Conservation (phyloP, 768 basidiomycete genomes). For the Hericium coralloides region DNA sequence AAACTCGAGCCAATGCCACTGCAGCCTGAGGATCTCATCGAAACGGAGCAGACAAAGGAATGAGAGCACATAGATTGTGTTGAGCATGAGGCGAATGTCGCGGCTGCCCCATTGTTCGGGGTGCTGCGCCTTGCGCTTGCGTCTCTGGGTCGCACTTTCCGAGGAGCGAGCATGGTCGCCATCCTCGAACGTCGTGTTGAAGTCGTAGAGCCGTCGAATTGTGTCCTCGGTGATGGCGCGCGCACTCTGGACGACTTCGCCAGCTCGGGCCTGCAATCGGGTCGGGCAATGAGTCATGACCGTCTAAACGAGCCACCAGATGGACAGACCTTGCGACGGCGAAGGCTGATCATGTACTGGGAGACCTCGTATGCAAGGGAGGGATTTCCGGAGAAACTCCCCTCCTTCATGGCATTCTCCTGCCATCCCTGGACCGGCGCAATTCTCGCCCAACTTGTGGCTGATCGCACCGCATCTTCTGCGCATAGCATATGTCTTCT, state of each 20-base stretch:
- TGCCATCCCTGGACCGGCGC: neutral
- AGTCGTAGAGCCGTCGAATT: constrained; percentile 11
- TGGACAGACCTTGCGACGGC: constrained; percentile 14
- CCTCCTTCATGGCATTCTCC: constrained; percentile 6
- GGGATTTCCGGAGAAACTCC: constrained; percentile 11
- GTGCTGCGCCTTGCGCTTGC: neutral
- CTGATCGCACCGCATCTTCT: constrained; percentile 20
- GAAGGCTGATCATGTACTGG: constrained; percentile 19
- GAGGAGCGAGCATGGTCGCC: neutral
- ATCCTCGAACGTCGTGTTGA: constrained; percentile 1
- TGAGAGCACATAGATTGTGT: constrained; percentile 11
- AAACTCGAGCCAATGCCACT: constrained; percentile 11
- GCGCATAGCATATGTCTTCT: constrained; percentile 2
- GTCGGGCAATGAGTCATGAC: too few species aligned
- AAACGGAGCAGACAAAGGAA: constrained; percentile 18
- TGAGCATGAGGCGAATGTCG: constrained; percentile 15
- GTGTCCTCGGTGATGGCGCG: constrained; percentile 13
- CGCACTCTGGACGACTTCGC: constrained; percentile 18
- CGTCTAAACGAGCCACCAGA: neutral
- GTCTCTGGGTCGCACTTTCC: too few species aligned
- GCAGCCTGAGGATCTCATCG: constrained; percentile 17
- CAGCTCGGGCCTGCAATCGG: neutral
- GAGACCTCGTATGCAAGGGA: constrained; percentile 14
- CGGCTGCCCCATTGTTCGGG: constrained; percentile 13
- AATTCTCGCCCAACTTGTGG: constrained; percentile 14